A percentile compares a stretch with the other conserved stretches of the same genome.
phyloP scores from a whole-genome alignment of 2,329 filamentous ascomycete genomes.

The Lasiodiplodia citricola region DNA sequence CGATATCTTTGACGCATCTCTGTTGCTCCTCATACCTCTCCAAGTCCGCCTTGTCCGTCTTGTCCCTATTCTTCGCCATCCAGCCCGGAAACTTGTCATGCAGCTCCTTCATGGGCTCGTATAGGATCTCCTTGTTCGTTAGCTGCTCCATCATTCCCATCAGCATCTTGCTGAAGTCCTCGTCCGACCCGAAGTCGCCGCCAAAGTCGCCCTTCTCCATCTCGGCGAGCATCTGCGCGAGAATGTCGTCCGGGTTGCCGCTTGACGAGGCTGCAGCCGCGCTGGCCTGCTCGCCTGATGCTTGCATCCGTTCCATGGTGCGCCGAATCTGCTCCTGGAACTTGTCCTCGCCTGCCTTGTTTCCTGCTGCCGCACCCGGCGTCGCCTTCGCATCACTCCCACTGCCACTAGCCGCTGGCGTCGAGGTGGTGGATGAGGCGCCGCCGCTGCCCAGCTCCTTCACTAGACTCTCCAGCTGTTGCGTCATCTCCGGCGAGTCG shows the following conservation, averaged over 20 bases:
- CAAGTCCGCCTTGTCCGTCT: conserved; percentile 70
- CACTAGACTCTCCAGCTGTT: conserved; percentile 78
- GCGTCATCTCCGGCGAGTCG: conserved; percentile 68
- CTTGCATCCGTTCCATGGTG: conserved; percentile 96
- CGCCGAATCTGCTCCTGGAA: conserved; percentile 93
- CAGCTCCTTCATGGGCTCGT: conserved; percentile 98
- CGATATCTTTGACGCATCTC: conserved; percentile 80
- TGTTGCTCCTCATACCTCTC: conserved; percentile 83
- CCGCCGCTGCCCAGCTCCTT: conserved; percentile 64
- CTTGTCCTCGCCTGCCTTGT: conserved; percentile 61
- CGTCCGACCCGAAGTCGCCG: conserved; percentile 62
- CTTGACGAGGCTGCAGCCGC: conserved; percentile 73
- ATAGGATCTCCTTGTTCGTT: conserved; percentile 96
- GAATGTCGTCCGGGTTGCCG: conserved; percentile 71
- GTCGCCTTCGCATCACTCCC: conserved; percentile 17
- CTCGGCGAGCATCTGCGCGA: conserved; percentile 91
- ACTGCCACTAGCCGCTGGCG: conserved; percentile 29
- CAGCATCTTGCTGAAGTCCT: conserved; percentile 92
- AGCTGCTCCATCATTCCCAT: conserved; percentile 99
- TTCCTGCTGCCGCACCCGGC: conserved; percentile 28
- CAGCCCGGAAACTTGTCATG: conserved; percentile 90
- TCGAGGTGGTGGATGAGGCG: conserved; percentile 32
- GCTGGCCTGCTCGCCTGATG: conserved; percentile 83
- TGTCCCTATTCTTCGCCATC: conserved; percentile 77
- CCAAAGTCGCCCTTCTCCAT: conserved; percentile 70